phyloP scores from a whole-genome alignment of 768 basidiomycete species.

The Pleurotus salmoneostramineus region DNA sequence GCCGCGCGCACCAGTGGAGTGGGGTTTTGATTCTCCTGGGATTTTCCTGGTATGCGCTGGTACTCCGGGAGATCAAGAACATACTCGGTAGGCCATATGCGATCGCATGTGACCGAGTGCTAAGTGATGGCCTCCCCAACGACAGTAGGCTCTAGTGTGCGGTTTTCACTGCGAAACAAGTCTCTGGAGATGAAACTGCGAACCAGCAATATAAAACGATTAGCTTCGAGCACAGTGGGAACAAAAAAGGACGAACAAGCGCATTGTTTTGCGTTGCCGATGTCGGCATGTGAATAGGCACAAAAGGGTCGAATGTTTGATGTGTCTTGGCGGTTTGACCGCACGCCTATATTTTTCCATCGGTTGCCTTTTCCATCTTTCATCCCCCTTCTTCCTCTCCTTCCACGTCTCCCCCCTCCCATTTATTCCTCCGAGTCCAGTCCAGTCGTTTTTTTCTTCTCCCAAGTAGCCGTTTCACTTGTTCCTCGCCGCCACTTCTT shows the following conservation, averaged over 20 bases:
- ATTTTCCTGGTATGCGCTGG: constrained; percentile 4
- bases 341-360: constrained; percentile 8
- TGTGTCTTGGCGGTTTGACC: constrained; percentile 7
- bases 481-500: constrained; percentile 5
- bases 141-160: neutral
- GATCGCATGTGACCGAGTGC: neutral
- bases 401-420: constrained; percentile 1
- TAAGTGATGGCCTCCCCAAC: too few relatives aligned
- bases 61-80: neutral
- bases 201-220: neutral
- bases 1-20: neutral
- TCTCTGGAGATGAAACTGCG: neutral
- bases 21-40: neutral
- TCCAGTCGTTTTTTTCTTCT: constrained; percentile 7
- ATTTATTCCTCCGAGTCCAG: constrained; percentile 9
- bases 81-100: neutral
- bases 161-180: neutral
- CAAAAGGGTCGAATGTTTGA: constrained; percentile 7
- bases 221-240: constrained; percentile 3
- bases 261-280: constrained; percentile 6
- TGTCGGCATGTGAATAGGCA: constrained; percentile 6
- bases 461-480: constrained; percentile 4
- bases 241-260: neutral
- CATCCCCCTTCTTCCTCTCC: constrained; percentile 4
- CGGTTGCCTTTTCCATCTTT: neutral